These are phyloP conservation scores for Mangifera indica DNA, from an alignment of 345 rosid genomes.

Conservation along the genomic window DNA sequence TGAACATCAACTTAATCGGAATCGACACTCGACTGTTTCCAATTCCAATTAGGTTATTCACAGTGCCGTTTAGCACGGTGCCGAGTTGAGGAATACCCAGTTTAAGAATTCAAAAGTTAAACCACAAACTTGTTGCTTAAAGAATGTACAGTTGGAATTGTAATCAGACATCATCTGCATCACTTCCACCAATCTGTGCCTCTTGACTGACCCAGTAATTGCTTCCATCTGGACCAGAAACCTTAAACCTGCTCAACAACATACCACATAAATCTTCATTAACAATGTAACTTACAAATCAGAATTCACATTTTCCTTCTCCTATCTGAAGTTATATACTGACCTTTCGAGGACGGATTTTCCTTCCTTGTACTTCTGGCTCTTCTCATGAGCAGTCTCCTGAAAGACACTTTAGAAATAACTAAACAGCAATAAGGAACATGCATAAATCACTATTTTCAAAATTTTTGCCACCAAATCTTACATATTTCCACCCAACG, in stretches of 20 bases:
- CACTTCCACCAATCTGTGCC: slow-evolving; percentile 78
- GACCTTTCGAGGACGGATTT: slow-evolving; percentile 90
- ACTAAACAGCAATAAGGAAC: slow-evolving; percentile 21
- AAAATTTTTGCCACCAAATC: slow-evolving; percentile 22
- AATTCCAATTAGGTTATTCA: slow-evolving; percentile 28
- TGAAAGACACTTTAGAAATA: slow-evolving; percentile 42
- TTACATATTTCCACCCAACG: slow-evolving; percentile 98
- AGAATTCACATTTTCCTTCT: slow-evolving; percentile 8
- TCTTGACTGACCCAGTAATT: slow-evolving; percentile 70
- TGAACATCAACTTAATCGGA: slow-evolving; percentile 18
- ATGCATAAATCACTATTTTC: slow-evolving; percentile 10
- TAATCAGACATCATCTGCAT: slow-evolving; percentile 81
- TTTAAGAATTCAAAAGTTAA: slow-evolving; percentile 31
- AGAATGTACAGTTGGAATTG: slow-evolving; percentile 47
- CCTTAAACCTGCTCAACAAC: slow-evolving; percentile 69
- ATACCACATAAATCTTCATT: slow-evolving; percentile 18
- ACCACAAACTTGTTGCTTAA: slow-evolving; percentile 18
- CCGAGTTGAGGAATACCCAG: slow-evolving; percentile 17
- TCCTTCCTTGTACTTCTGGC: slow-evolving; percentile 98
- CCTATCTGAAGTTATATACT: slow-evolving; percentile 30
- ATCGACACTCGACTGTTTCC: slow-evolving; percentile 30
- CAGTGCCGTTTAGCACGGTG: slow-evolving; percentile 17
- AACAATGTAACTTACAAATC: slow-evolving; percentile 15
- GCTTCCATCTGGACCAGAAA: slow-evolving; percentile 88
- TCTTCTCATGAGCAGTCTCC: slow-evolving; percentile 86